Evolutionary conservation across 129 eudicot species (phyloP).

Genomic region (Erigeron canadensis): DNA sequence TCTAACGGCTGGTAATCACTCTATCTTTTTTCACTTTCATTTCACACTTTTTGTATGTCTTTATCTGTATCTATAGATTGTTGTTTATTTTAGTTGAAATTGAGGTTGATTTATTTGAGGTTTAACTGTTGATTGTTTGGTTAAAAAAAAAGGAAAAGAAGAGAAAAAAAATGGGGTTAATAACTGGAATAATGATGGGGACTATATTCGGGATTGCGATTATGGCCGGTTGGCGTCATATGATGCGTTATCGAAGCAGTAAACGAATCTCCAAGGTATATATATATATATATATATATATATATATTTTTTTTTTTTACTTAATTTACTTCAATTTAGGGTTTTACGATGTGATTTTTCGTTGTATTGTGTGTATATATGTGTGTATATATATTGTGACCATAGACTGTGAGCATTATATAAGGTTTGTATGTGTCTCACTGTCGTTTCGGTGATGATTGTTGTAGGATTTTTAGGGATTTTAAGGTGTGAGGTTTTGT

Average conservation of each 20-base stretch:
- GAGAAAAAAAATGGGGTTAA: constrained; percentile 60
- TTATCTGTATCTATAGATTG: background rate
- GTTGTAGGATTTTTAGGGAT: background rate
- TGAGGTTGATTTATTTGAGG: background rate
- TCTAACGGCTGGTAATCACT: constrained; percentile 20
- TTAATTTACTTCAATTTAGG: background rate
- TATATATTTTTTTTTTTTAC: background rate
- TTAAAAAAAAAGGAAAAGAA: background rate
- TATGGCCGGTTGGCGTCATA: constrained; percentile 95
- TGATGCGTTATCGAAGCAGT: constrained; percentile 72
- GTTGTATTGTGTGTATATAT: background rate
- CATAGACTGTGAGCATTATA: background rate
- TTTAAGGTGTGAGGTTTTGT: too few relatives aligned
- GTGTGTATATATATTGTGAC: too few relatives aligned
- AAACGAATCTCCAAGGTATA: constrained; percentile 75
- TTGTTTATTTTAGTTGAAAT: constrained; percentile 3
- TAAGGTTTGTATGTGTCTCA: background rate
- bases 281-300: too few relatives aligned
- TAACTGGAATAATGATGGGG: constrained; percentile 86
- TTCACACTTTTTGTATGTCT: background rate
- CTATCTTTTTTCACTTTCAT: background rate
- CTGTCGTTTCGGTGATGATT: background rate
- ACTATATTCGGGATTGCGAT: constrained; percentile 71
- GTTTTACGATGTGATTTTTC: background rate
- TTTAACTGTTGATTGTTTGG: background rate